Percentiles rank a stretch among this genome's conserved stretches.
These are phyloP conservation scores for Omphalotus olearius DNA, from an alignment of 1,284 basidiomycete species.

Conservation along the genomic window DNA sequence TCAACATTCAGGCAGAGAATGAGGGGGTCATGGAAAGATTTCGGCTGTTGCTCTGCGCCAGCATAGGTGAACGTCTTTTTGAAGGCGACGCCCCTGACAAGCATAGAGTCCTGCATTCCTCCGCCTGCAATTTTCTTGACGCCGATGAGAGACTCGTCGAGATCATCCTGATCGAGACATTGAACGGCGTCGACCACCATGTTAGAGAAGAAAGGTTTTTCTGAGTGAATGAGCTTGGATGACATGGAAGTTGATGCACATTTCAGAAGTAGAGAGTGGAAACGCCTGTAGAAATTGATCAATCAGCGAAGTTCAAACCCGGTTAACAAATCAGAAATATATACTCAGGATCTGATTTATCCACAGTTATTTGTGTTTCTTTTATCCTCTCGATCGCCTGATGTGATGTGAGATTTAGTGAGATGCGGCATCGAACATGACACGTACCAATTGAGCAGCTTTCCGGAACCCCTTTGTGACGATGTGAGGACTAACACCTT, in stretches of 20 bases:
- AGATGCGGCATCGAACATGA: conserved; percentile 14
- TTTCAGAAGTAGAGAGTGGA: conserved; percentile 92
- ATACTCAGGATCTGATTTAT: conserved; percentile 87
- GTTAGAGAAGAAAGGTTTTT: conserved; percentile 97
- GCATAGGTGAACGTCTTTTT: conserved; percentile 99
- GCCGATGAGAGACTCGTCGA: conserved; percentile 96
- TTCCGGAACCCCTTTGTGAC: conserved; percentile 96
- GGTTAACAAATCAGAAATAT: conserved; percentile 25
- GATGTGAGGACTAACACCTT: conserved; percentile 95
- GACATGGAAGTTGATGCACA: conserved; percentile 99
- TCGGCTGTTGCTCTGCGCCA: conserved; percentile 98
- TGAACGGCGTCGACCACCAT: conserved; percentile 99
- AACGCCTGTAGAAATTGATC: conserved; percentile 52
- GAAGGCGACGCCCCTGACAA: conserved; percentile 92
- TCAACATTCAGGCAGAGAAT: conserved; percentile 97
- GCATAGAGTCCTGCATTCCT: conserved; percentile 94
- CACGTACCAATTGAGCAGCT: conserved; percentile 79
- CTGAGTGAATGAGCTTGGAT: conserved; percentile 97
- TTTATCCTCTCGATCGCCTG: conserved; percentile 87
- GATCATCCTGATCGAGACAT: conserved; percentile 88
- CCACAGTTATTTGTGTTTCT: conserved; percentile 86
- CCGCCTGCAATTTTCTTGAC: conserved; percentile 99
- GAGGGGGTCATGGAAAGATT: conserved; percentile 86
- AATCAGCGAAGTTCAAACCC: conserved; percentile 8
- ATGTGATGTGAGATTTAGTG: conserved; percentile 15